Base-by-base conservation (phyloP, 371 early-diverging fungal genomes). In the Conidiobolus incongruus region DNA sequence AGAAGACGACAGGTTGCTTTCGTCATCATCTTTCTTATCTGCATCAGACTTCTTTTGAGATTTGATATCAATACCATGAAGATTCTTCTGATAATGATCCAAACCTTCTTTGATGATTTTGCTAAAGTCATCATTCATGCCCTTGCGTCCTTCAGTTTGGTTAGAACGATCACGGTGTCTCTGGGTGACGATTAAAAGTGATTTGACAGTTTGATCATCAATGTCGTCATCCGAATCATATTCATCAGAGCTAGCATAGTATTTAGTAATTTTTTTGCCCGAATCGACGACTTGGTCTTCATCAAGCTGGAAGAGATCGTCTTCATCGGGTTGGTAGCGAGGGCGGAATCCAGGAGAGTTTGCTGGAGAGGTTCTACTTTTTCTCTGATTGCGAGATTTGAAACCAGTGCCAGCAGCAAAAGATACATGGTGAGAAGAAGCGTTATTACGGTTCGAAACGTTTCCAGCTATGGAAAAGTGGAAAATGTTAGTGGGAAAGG, bases 81-180 rank as follows among this genome's bases (percentile, higher is more conserved):
- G 60, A 35, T 81, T 81, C 29, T 61, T 54, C 50, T 93, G 89
- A 49, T 91, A 93, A 48, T 81, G 70, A 55, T 80, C 79, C 24
- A 93, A 64, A 3, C 91, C 94, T 54, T 93, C 92, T 54, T 81
- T 93, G 61, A 93, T 93, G 61, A 88, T 85, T 23, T 90, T 84
- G 26, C 72, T 66, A 42, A 90, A 68, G 26, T 93, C 94, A 39
- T 79, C 81, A 46, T 81, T 77, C 64, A 76, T 72, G 26, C 76
- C 66, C 52, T 77, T 71, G 49, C 92, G 78, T 51, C 85, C 83
- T 52, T 65, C 80, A 20, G 72, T 65, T 34, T 66, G 60, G 46
- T 80, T 79, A 1, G 73, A 58, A 40, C 72, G 67, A 41, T 83
- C 84, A 44, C 66, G 63, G 33, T 73, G 75, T 46, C 76, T 75